These are phyloP conservation scores for Trichoderma endophyticum DNA, from an alignment of 2,329 filamentous ascomycete genomes.

Conservation along the genomic window DNA sequence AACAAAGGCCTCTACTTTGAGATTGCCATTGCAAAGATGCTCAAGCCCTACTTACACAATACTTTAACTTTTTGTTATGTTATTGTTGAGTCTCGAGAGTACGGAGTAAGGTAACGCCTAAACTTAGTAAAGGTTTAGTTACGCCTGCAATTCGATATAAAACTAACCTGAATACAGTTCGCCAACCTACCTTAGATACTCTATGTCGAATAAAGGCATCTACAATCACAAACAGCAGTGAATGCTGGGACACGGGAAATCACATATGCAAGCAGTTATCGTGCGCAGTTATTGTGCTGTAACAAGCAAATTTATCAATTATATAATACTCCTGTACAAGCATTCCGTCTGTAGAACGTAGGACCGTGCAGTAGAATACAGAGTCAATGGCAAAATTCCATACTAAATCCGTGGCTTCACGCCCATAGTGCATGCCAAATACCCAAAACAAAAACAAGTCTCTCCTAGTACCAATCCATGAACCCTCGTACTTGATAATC, in stretches of 20 bases:
- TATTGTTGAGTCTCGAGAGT: not conserved
- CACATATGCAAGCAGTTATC: not conserved
- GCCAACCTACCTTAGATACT: too few relatives aligned
- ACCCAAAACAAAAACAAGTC: conserved; percentile 30
- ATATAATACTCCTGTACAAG: conserved; percentile 19
- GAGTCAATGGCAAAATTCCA: conserved; percentile 11
- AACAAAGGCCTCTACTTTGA: not conserved
- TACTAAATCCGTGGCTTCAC: conserved; percentile 20
- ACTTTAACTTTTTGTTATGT: not conserved
- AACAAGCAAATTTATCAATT: conserved; percentile 18
- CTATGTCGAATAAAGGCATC: not conserved
- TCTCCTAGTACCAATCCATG: conserved; percentile 11
- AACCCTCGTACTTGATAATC: conserved; percentile 11
- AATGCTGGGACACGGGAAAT: not conserved
- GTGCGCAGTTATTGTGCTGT: not conserved
- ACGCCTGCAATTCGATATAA: too few relatives aligned
- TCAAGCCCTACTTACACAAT: not conserved
- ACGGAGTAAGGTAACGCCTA: too few relatives aligned
- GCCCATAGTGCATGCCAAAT: conserved; percentile 22
- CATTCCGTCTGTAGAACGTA: conserved; percentile 12
- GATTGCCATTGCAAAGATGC: not conserved
- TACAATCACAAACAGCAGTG: not conserved
- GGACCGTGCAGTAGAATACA: conserved; percentile 15
- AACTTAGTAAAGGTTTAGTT: too few relatives aligned
- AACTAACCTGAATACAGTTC: too few relatives aligned